Evolutionary conservation across 768 basidiomycete genomes (phyloP).

Genomic region (Boletus reticulatus): DNA sequence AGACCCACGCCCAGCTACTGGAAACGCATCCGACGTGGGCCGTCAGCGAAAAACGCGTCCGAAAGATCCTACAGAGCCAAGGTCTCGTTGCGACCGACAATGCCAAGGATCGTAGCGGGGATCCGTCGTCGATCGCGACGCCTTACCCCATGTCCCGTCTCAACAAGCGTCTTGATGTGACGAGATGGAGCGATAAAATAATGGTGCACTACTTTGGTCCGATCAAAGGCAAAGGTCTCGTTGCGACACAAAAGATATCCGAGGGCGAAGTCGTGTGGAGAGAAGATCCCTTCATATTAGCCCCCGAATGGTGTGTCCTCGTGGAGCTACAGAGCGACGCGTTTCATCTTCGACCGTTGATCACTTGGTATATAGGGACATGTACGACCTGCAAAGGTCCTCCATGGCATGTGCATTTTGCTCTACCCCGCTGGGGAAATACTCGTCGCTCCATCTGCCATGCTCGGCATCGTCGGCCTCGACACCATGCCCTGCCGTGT

Average conservation of each 20-base stretch:
- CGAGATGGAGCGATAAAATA: slow-evolving; percentile 61
- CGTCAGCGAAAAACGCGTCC: slow-evolving; percentile 81
- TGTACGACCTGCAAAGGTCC: slow-evolving; percentile 63
- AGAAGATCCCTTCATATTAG: slow-evolving; percentile 77
- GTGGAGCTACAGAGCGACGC: no score
- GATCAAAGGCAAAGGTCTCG: slow-evolving; percentile 79
- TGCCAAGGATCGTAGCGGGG: not conserved
- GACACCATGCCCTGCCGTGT: slow-evolving; percentile 56
- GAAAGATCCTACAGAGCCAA: slow-evolving; percentile 65
- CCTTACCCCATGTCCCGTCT: slow-evolving; percentile 61
- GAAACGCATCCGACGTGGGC: slow-evolving; percentile 62
- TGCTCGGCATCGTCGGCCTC: slow-evolving; percentile 49
- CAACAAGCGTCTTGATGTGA: slow-evolving; percentile 60
- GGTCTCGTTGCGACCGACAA: slow-evolving; percentile 40
- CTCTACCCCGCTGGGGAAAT: slow-evolving; percentile 55
- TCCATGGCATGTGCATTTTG: slow-evolving; percentile 71
- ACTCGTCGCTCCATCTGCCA: slow-evolving; percentile 45
- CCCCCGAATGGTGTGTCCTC: slow-evolving; percentile 70
- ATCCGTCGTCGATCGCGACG: slow-evolving; percentile 4
- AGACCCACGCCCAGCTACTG: slow-evolving; percentile 65
- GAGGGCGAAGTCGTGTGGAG: slow-evolving; percentile 81
- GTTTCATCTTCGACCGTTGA: not conserved
- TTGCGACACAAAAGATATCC: slow-evolving; percentile 63
- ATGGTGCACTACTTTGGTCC: slow-evolving; percentile 65
- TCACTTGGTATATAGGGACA: slow-evolving; percentile 52